These are phyloP conservation scores for Calonectria hawksworthii DNA, from an alignment of 2,329 filamentous ascomycete species.

Conservation along the genomic window DNA sequence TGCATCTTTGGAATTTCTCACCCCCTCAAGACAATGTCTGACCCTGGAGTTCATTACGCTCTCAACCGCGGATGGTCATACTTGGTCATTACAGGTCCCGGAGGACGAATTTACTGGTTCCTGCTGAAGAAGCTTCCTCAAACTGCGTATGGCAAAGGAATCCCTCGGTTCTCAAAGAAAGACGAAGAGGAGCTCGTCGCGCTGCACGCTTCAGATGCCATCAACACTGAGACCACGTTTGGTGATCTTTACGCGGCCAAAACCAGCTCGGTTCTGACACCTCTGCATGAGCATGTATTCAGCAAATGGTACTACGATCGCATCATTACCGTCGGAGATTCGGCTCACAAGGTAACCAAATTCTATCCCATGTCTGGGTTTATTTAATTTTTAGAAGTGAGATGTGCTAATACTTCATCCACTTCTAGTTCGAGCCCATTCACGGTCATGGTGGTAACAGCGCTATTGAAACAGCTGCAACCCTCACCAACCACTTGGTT, in stretches of 20 bases:
- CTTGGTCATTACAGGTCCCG: neutral
- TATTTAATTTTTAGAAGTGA: neutral
- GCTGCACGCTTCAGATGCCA: neutral
- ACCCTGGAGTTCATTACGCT: neutral
- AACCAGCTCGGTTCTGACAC: neutral
- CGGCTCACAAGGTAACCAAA: neutral
- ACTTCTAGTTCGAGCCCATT: neutral
- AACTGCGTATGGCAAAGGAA: neutral
- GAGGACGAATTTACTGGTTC: neutral
- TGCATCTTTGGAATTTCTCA: neutral
- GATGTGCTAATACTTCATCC: neutral
- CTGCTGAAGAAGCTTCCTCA: neutral
- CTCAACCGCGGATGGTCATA: neutral
- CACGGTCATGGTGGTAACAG: neutral
- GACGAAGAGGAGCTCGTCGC: neutral
- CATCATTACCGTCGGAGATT: neutral
- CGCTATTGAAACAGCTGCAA: neutral
- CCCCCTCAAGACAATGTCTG: neutral
- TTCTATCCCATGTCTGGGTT: neutral
- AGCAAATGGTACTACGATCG: neutral
- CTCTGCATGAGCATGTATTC: neutral
- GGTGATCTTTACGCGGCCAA: neutral
- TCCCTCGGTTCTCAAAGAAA: neutral
- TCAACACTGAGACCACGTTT: slow-evolving; percentile 5
- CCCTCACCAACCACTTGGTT: neutral